Evolutionary conservation across 345 rosid species (phyloP), one percentile per base, ranked within the genome.

Genomic region (Arabis alpina): DNA sequence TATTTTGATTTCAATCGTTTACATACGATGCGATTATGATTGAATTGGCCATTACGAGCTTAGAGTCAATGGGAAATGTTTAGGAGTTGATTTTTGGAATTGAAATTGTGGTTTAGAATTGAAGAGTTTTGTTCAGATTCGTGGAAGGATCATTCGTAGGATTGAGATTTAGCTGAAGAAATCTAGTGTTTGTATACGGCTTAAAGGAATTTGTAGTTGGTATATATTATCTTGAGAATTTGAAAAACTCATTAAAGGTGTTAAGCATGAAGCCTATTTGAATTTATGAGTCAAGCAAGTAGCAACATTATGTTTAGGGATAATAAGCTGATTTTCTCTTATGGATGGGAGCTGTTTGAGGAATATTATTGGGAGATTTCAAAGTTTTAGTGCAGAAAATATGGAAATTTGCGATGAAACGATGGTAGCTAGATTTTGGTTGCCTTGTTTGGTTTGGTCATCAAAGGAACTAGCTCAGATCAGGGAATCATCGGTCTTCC

Each of bases 11-110:
- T 3, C 50, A 4, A 45, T 37, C 34, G 24, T 34, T 34, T n/a
- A n/a, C n/a, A n/a, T n/a, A n/a, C 49, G 7, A 36, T 71, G 25
- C 7, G 63, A 54, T 55, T 64, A 2, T 27, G 43, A 47, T 64
- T 28, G 32, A 64, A 25, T 37, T 61, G 10, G 42, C 3, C 53
- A 3, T 45, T 45, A 53, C 6, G 30, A 44, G 62, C n/a, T 44
- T 10, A 48, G 55, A 11, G 15, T 37, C 8, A 32, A 7, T 69
- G 14, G n/a, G 39, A 36, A 25, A 14, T 5, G 1, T 68, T 10
- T 12, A 59, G 60, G 54, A 53, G 15, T 64, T 55, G 64, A 45
- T 10, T 55, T 55, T 15, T 53, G 54, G 49, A 62, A 62, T 43
- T 44, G 63, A 44, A 37, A 42, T 49, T 4, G 10, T 48, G 11